phyloP scores from a whole-genome alignment of 2,329 filamentous ascomycete genomes.

The Diaporthe citriasiana region DNA sequence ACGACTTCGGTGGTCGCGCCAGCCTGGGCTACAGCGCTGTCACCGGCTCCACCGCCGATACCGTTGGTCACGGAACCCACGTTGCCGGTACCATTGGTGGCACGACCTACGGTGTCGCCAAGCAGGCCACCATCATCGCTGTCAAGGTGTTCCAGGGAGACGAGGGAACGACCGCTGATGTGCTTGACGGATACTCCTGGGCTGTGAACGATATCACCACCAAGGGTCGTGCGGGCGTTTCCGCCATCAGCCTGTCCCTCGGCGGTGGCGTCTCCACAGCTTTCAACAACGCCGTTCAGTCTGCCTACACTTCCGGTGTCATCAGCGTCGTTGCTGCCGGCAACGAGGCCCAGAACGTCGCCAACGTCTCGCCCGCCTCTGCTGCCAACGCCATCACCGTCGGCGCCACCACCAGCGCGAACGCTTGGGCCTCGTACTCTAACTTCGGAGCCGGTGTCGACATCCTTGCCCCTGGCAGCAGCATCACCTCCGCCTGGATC shows the following conservation, averaged over 20 bases:
- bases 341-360: constrained; percentile 53
- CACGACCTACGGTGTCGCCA: constrained; percentile 51
- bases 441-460: constrained; percentile 62
- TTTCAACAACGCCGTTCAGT: constrained; percentile 56
- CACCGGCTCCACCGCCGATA: constrained; percentile 44
- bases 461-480: constrained; percentile 60
- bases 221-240: constrained; percentile 8
- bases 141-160: constrained; percentile 50
- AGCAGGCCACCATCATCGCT: constrained; percentile 49
- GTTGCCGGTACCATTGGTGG: constrained; percentile 51
- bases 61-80: constrained; percentile 53
- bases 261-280: constrained; percentile 44
- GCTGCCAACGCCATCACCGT: constrained; percentile 58
- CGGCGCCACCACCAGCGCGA: constrained; percentile 53
- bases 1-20: constrained; percentile 50
- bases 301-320: constrained; percentile 53
- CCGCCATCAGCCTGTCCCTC: constrained; percentile 17
- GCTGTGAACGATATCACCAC: constrained; percentile 45
- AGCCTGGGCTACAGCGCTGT: constrained; percentile 49
- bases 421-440: constrained; percentile 56
- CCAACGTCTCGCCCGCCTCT: constrained; percentile 54
- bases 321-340: constrained; percentile 60
- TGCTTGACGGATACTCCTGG: constrained; percentile 47
- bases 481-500: constrained; percentile 60
- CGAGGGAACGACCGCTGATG: constrained; percentile 28